Evolutionary conservation across 2,329 filamentous ascomycete genomes (phyloP).

Genomic region (Colletotrichum trifolii): DNA sequence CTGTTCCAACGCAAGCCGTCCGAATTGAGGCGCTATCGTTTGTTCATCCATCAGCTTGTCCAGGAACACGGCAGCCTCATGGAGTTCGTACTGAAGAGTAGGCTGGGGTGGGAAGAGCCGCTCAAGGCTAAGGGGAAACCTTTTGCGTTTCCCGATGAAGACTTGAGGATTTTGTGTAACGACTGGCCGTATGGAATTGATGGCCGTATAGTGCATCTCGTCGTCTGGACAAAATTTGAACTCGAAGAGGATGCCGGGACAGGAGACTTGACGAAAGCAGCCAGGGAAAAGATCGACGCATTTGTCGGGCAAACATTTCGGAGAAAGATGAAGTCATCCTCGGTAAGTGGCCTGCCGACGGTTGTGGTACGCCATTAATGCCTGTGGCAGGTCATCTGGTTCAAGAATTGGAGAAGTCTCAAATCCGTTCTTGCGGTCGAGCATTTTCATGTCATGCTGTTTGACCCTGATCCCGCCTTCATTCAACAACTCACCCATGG

Average conservation of each 20-base stretch:
- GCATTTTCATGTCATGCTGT: slow-evolving; percentile 95
- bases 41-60: slow-evolving; percentile 73
- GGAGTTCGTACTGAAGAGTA: slow-evolving; percentile 77
- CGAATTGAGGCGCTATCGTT: slow-evolving; percentile 81
- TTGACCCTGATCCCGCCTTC: slow-evolving; percentile 77
- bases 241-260: slow-evolving; percentile 75
- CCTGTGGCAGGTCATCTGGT: slow-evolving; percentile 68
- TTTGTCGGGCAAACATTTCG: slow-evolving; percentile 78
- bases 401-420: slow-evolving; percentile 87
- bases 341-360: slow-evolving; percentile 13
- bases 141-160: slow-evolving; percentile 57
- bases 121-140: slow-evolving; percentile 45
- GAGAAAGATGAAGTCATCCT: slow-evolving; percentile 62
- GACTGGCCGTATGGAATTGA: slow-evolving; percentile 96
- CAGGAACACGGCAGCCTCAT: slow-evolving; percentile 80
- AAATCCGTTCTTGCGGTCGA: slow-evolving; percentile 90
- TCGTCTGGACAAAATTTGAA: slow-evolving; percentile 93
- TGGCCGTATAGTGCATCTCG: slow-evolving; percentile 80
- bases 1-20: slow-evolving; percentile 81
- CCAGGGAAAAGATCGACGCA: slow-evolving; percentile 72
- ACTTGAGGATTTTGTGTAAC: slow-evolving; percentile 83
- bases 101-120: slow-evolving; percentile 72
- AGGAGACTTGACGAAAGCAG: slow-evolving; percentile 74
- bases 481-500: slow-evolving; percentile 77
- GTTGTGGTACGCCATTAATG: neutral